Evolutionary conservation across 306 rosid species (phyloP).

Genomic region (Hippophae rhamnoides): DNA sequence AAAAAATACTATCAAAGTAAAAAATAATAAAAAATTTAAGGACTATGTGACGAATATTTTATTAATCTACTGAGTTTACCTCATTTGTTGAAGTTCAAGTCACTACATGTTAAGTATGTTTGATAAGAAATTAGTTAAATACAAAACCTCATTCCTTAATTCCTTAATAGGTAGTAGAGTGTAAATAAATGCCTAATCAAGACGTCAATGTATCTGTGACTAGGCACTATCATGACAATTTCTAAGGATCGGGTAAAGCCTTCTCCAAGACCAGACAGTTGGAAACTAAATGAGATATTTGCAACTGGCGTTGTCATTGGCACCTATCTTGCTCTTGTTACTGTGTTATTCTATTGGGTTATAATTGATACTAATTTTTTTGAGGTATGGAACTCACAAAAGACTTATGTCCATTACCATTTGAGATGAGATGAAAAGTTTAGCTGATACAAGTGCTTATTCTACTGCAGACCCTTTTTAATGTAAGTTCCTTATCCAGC

Average conservation of each 20-base stretch:
- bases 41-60: no score
- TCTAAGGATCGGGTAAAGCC: constrained; percentile 79
- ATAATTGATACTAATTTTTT: constrained; percentile 57
- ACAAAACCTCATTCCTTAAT: no score
- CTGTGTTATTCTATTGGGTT: constrained; percentile 63
- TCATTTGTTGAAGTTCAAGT: background rate
- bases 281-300: constrained; percentile 83
- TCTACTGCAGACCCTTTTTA: constrained; percentile 47
- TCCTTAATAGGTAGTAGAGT: background rate
- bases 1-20: no score
- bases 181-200: constrained; percentile 5
- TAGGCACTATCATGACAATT: constrained; percentile 87
- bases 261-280: constrained; percentile 78
- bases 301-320: constrained; percentile 80
- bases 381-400: constrained; percentile 38
- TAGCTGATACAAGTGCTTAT: constrained; percentile 7
- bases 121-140: background rate
- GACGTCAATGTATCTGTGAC: constrained; percentile 3
- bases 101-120: background rate
- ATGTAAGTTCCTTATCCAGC: constrained; percentile 44
- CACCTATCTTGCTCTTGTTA: constrained; percentile 71
- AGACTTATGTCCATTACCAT: background rate
- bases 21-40: no score
- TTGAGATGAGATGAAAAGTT: constrained; percentile 8
- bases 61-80: background rate